Evolutionary conservation across 2,329 filamentous ascomycete species (phyloP).

Genomic region (Alternaria conjuncta): DNA sequence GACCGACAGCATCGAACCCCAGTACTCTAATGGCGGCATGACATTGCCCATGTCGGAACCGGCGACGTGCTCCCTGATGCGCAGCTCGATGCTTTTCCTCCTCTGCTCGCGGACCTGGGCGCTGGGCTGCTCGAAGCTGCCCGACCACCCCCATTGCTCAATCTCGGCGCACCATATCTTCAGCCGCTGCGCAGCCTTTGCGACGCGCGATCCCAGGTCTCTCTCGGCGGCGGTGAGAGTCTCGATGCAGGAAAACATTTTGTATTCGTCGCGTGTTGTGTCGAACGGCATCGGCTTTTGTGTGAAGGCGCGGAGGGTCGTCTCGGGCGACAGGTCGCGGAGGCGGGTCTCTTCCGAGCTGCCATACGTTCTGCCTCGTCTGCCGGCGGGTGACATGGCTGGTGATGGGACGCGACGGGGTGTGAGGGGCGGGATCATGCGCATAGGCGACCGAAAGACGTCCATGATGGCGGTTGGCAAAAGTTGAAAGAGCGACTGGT

Average conservation of each 20-base stretch:
- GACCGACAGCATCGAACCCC: constrained; percentile 72
- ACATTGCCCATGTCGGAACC: constrained; percentile 27
- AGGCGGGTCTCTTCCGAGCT: constrained; percentile 42
- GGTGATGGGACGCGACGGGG: constrained; percentile 42
- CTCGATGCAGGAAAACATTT: constrained; percentile 63
- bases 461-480: constrained; percentile 28
- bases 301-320: constrained; percentile 52
- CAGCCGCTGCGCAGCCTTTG: constrained; percentile 72
- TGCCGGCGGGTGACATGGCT: constrained; percentile 41
- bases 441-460: constrained; percentile 37
- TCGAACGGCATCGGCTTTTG: constrained; percentile 53
- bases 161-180: constrained; percentile 79
- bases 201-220: constrained; percentile 73
- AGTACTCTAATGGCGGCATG: constrained; percentile 57
- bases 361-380: constrained; percentile 32
- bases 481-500: constrained; percentile 24
- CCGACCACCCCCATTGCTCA: constrained; percentile 65
- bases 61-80: constrained; percentile 40
- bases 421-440: constrained; percentile 41
- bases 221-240: constrained; percentile 69
- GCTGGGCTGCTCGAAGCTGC: constrained; percentile 53
- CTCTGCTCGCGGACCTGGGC: constrained; percentile 33
- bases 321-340: constrained; percentile 49
- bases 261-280: constrained; percentile 50
- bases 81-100: constrained; percentile 40